phyloP scores from a whole-genome alignment of 2,329 filamentous ascomycete genomes.

The Reticulascus tulasneorum region DNA sequence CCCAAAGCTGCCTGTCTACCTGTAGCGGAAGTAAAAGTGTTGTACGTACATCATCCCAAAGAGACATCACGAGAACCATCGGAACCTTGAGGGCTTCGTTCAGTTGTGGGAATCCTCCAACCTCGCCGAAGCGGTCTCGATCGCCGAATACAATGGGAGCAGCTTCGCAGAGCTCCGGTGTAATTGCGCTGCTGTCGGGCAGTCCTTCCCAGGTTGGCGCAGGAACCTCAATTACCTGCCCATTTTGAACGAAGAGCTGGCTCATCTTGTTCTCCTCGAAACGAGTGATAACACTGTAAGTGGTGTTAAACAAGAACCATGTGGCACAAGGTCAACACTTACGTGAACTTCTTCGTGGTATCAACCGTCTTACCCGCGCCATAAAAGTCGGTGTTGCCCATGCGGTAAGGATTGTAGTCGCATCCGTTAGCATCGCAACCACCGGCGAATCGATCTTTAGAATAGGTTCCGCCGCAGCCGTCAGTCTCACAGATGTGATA shows the following conservation, averaged over 20 bases:
- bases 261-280: constrained; percentile 30
- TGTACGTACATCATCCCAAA: constrained; percentile 50
- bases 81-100: constrained; percentile 45
- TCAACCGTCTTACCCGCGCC: constrained; percentile 54
- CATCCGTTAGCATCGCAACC: constrained; percentile 64
- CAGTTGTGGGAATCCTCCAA: constrained; percentile 53
- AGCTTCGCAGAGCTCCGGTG: constrained; percentile 47
- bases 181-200: constrained; percentile 59
- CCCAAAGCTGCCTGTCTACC: background rate
- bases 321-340: background rate
- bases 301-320: background rate
- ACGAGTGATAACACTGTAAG: constrained; percentile 53
- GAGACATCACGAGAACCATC: constrained; percentile 60
- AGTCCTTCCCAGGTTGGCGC: constrained; percentile 25
- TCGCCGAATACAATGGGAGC: constrained; percentile 53
- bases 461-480: constrained; percentile 45
- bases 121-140: constrained; percentile 42
- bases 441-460: constrained; percentile 47
- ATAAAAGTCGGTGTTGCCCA: constrained; percentile 56
- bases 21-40: rapidly evolving
- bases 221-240: constrained; percentile 8
- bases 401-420: constrained; percentile 62
- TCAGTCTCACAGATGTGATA: constrained; percentile 15
- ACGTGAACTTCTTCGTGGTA: constrained; percentile 51
- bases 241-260: constrained; percentile 15